Percentiles rank a stretch among this genome's conserved stretches.
Evolutionary conservation across 2,329 filamentous ascomycete species (phyloP).

Genomic region (Macrophomina phaseolina): DNA sequence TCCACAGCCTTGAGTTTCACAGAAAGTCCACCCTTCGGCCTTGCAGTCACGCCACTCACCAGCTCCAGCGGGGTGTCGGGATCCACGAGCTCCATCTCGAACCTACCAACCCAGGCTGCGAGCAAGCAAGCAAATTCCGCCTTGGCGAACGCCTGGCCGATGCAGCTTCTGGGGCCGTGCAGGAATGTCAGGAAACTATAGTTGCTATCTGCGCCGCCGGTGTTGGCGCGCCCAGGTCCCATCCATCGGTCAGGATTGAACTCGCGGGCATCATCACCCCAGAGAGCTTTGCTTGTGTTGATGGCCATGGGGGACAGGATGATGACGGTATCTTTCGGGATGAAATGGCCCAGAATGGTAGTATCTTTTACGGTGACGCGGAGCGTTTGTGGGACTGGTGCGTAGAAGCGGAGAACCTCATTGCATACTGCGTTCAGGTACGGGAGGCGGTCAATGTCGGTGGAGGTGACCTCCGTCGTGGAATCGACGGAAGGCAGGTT

Average conservation of each 20-base stretch:
- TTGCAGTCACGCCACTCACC: constrained; percentile 72
- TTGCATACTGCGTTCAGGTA: constrained; percentile 81
- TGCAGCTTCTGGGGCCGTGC: constrained; percentile 85
- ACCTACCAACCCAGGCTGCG: constrained; percentile 76
- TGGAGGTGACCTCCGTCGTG: constrained; percentile 53
- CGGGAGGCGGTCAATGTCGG: constrained; percentile 73
- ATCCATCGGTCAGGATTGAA: constrained; percentile 75
- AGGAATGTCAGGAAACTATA: constrained; percentile 83
- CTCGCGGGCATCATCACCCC: constrained; percentile 74
- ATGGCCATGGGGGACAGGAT: constrained; percentile 69
- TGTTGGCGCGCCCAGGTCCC: constrained; percentile 56
- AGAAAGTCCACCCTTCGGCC: constrained; percentile 74
- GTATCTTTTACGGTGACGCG: constrained; percentile 70
- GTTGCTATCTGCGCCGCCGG: constrained; percentile 75
- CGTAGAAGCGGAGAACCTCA: constrained; percentile 75
- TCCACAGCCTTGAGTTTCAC: constrained; percentile 71
- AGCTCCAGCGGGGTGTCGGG: constrained; percentile 65
- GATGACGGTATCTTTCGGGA: constrained; percentile 74
- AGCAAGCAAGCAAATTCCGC: constrained; percentile 85
- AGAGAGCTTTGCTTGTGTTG: constrained; percentile 72
- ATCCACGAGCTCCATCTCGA: constrained; percentile 64
- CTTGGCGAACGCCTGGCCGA: constrained; percentile 79
- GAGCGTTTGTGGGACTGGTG: constrained; percentile 73
- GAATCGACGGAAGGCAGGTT: constrained; percentile 52
- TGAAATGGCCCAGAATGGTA: constrained; percentile 65